phyloP scores from a whole-genome alignment of 2,329 filamentous ascomycete species.

The Pseudogymnoascus sp. region DNA sequence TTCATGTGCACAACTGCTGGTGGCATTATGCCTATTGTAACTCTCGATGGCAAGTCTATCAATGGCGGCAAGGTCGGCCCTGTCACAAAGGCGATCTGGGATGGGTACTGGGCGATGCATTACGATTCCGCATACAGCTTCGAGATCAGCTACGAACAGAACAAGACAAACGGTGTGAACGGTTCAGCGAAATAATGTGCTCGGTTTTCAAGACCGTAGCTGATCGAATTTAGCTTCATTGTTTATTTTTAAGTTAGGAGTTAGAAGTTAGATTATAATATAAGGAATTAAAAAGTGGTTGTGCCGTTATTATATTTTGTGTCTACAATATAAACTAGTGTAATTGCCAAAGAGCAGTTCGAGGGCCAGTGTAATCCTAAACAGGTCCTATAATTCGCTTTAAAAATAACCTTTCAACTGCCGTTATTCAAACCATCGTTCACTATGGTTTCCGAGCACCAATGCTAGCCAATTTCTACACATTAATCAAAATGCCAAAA shows the following conservation, averaged over 20 bases:
- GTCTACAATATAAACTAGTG: not conserved
- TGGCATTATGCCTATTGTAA: constrained; percentile 43
- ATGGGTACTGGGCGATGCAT: constrained; percentile 42
- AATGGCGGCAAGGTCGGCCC: constrained; percentile 35
- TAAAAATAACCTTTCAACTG: not conserved
- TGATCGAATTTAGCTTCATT: not conserved
- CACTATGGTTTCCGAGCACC: not conserved
- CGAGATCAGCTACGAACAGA: constrained; percentile 23
- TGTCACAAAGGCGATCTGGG: constrained; percentile 41
- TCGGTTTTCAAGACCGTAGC: not conserved
- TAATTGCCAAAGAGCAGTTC: not conserved
- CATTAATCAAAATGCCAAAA: not conserved
- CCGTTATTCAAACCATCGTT: too few relatives aligned
- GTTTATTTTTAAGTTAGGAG: not conserved
- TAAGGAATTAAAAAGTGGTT: constrained; percentile 14
- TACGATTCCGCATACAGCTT: constrained; percentile 32
- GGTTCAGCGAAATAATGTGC: constrained; percentile 22
- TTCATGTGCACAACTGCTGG: constrained; percentile 46
- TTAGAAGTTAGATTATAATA: not conserved
- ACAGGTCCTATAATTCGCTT: not conserved
- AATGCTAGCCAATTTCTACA: not conserved
- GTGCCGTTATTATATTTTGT: not conserved
- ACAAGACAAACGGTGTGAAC: constrained; percentile 30
- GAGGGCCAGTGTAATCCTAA: not conserved
- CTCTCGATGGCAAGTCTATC: constrained; percentile 35